Percentiles rank a stretch among this genome's conserved stretches.
phyloP scores from a whole-genome alignment of 148 eudicot species.

The Polygonum aviculare region DNA sequence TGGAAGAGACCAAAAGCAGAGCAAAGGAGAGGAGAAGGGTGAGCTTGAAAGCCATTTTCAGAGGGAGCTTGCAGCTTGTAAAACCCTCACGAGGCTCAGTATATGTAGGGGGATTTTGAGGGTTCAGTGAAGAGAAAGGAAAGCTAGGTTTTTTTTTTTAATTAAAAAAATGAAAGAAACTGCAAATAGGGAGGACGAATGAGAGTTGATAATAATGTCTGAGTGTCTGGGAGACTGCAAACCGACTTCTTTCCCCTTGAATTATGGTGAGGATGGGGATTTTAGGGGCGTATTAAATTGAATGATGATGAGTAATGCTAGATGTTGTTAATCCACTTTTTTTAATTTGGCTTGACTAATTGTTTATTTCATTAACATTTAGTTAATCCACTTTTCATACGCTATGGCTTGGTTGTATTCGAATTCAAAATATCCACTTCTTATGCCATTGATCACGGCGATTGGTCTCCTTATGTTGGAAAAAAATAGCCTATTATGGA shows the following conservation, averaged over 20 bases:
- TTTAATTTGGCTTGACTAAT: too few relatives aligned
- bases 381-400: background rate
- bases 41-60: slow-evolving; percentile 20
- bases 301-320: background rate
- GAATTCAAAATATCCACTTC: background rate
- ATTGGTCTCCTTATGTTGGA: background rate
- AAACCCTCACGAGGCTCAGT: background rate
- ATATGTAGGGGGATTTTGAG: background rate
- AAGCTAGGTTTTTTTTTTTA: background rate
- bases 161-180: too few relatives aligned
- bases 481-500: background rate
- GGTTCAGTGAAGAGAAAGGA: background rate
- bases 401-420: background rate
- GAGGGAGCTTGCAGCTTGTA: background rate
- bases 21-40: slow-evolving; percentile 21
- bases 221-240: slow-evolving; percentile 2
- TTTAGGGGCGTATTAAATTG: background rate
- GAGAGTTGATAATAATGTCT: slow-evolving; percentile 12
- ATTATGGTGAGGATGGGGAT: slow-evolving; percentile 12
- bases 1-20: slow-evolving; percentile 22
- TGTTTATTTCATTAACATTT: background rate
- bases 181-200: background rate
- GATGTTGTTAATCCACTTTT: background rate
- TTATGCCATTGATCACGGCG: background rate
- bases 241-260: slow-evolving; percentile 23